Base-by-base conservation (phyloP, 805 yeast species). In the Metschnikowia picachoensis region DNA sequence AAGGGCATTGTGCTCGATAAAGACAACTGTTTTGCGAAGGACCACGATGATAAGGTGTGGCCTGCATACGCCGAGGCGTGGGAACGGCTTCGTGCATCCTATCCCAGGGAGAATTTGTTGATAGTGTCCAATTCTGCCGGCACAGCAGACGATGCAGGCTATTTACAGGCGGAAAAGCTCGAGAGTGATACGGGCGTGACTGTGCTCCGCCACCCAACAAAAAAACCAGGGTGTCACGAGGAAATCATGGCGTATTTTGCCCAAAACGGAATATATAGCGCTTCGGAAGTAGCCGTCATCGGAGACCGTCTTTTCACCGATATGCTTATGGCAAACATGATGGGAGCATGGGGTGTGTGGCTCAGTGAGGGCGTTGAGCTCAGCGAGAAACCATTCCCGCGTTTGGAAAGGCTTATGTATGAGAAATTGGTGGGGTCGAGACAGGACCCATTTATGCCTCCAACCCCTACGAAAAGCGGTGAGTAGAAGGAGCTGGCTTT, bases 111-210 rank as follows among this genome's bases (percentile, higher is more conserved):
- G 4, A 71, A 72, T 10, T 62, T 91, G 16, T 68, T 89, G 32
- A 85, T 92, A 9, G 96, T 92, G 4, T 85, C 95, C 57, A 92
- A 92, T 59, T 87, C 96, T 0, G 97, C 98, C 0, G 99, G 99
- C 0, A 86, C 95, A 0, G 72, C 77, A 47, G 95, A 85, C 56
- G 97, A 91, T 58, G 58, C 55, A 0, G 73, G 69, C 30, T 76
- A 79, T 46, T 49, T 50, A 14, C 85, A 87, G 56, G 97, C 97
- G 0, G 52, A 60, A 16, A 56, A 68, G 7, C 64, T 91, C 10
- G 95, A 90, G 59, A 43, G 64, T 9, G 70, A 74, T 25, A 82
- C 88, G 0, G 91, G 92, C 0, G 85, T 86, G 0, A 67, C 78
- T 0, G 92, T 87, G 0, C 66, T 87, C 27, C 67, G 87, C 33